Percentiles rank a stretch among this genome's conserved stretches.
Conservation (phyloP, 2,329 filamentous ascomycete species). For the Colletotrichum abscissum region DNA sequence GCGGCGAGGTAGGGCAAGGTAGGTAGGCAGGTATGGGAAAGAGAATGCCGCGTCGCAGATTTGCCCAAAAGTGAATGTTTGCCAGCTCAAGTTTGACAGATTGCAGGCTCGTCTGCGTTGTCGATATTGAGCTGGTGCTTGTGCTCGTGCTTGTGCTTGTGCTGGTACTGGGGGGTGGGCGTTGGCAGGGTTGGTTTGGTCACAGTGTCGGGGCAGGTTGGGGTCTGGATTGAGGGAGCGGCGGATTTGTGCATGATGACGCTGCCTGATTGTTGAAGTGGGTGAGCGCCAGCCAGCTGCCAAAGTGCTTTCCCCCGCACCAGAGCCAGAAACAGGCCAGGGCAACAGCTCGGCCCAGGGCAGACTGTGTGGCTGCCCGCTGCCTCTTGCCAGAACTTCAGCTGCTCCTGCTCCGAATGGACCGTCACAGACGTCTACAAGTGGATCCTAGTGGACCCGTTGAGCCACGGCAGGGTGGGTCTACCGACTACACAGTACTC, state of each 20-base stretch:
- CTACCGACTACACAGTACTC: not conserved
- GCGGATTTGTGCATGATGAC: constrained; percentile 34
- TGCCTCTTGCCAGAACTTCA: not conserved
- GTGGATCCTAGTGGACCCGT: not conserved
- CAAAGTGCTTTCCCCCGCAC: constrained; percentile 24
- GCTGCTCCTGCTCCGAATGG: too few species aligned
- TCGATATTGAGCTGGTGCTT: not conserved
- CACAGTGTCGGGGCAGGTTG: not conserved
- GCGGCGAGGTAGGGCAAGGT: not conserved
- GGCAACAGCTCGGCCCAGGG: constrained; percentile 17
- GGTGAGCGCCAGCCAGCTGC: too few species aligned
- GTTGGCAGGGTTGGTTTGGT: constrained; percentile 22
- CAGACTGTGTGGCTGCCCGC: constrained; percentile 26
- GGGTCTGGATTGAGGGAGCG: constrained; percentile 6
- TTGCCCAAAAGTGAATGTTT: not conserved
- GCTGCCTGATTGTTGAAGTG: constrained; percentile 30
- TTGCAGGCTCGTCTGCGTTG: not conserved
- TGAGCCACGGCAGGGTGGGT: constrained; percentile 23
- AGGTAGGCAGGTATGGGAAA: not conserved
- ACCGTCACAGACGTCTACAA: not conserved
- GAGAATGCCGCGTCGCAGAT: not conserved
- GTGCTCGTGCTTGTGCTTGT: too few species aligned
- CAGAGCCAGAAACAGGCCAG: constrained; percentile 25
- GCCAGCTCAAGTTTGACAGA: not conserved
- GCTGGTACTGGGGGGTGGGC: constrained; percentile 5